A percentile compares a stretch with the other conserved stretches of the same genome.
Conservation (phyloP, 2,329 filamentous ascomycete species). For the Pezicula rhizophila region DNA sequence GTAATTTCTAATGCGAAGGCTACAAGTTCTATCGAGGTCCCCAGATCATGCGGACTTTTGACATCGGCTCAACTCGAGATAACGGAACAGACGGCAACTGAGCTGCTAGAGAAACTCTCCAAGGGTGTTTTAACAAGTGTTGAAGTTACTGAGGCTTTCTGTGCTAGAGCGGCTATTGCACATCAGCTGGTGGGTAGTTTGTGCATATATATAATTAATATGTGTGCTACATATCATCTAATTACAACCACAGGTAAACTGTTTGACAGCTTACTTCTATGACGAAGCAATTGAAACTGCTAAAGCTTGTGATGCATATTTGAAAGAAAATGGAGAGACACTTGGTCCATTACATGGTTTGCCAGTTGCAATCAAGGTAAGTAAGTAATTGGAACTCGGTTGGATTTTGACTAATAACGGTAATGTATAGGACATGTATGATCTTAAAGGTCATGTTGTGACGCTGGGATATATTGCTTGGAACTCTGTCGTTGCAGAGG, state of each 20-base stretch:
- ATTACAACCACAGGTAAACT: conserved; percentile 16
- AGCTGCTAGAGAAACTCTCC: conserved; percentile 20
- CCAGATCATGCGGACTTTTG: not conserved
- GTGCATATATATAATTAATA: too few species aligned
- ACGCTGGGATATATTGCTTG: conserved; percentile 52
- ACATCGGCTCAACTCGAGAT: conserved; percentile 38
- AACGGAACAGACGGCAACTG: conserved; percentile 27
- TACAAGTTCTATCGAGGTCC: not conserved
- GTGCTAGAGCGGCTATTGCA: conserved; percentile 42
- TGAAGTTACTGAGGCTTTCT: conserved; percentile 41
- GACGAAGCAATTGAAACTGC: conserved; percentile 32
- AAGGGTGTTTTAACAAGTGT: conserved; percentile 15
- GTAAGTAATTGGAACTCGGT: not conserved
- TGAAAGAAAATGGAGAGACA: conserved; percentile 31
- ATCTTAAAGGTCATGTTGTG: conserved; percentile 28
- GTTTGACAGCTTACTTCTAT: conserved; percentile 38
- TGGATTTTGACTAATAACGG: too few species aligned
- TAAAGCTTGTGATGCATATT: conserved; percentile 30
- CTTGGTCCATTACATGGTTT: conserved; percentile 46
- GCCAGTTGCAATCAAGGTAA: conserved; percentile 37
- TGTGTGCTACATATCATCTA: too few species aligned
- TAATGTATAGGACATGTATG: not conserved
- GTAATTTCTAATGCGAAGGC: not conserved
- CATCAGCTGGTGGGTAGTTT: conserved; percentile 40
- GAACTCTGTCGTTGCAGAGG: conserved; percentile 40